Percentiles rank a stretch among this genome's conserved stretches.
These are phyloP conservation scores for Ophiocordyceps australis DNA, from an alignment of 2,329 filamentous ascomycete species.

Conservation along the genomic window DNA sequence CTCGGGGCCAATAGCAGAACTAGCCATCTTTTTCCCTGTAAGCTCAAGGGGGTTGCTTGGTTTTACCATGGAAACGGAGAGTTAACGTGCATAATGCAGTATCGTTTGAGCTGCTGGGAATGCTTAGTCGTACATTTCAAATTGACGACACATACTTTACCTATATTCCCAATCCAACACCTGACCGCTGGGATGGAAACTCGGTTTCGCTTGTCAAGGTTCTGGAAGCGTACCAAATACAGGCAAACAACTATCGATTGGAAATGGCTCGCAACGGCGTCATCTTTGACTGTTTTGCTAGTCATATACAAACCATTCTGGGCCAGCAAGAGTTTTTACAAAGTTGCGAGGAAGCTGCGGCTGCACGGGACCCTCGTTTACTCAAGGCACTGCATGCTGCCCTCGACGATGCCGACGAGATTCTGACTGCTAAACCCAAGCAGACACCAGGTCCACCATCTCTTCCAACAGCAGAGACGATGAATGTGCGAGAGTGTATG, in stretches of 20 bases:
- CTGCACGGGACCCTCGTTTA: no score
- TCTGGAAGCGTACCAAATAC: constrained; percentile 17
- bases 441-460: neutral
- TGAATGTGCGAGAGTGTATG: constrained; percentile 3
- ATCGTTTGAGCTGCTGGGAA: constrained; percentile 38
- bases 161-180: constrained; percentile 37
- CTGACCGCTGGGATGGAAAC: constrained; percentile 32
- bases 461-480: no score
- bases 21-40: constrained; percentile 31
- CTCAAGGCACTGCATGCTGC: constrained; percentile 20
- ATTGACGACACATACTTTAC: constrained; percentile 30
- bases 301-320: constrained; percentile 9
- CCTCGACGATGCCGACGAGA: constrained; percentile 21
- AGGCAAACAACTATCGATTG: constrained; percentile 8
- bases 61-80: no score
- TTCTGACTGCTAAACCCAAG: constrained; percentile 16
- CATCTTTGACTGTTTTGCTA: constrained; percentile 8
- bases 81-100: constrained; percentile 17
- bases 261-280: constrained; percentile 5
- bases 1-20: constrained; percentile 17
- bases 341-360: no score
- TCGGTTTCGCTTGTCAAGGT: constrained; percentile 24
- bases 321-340: constrained; percentile 10
- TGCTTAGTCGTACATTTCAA: constrained; percentile 32
- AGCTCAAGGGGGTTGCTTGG: constrained; percentile 2